Base-by-base conservation (phyloP, 768 basidiomycete species). In the Mycena amicta region DNA sequence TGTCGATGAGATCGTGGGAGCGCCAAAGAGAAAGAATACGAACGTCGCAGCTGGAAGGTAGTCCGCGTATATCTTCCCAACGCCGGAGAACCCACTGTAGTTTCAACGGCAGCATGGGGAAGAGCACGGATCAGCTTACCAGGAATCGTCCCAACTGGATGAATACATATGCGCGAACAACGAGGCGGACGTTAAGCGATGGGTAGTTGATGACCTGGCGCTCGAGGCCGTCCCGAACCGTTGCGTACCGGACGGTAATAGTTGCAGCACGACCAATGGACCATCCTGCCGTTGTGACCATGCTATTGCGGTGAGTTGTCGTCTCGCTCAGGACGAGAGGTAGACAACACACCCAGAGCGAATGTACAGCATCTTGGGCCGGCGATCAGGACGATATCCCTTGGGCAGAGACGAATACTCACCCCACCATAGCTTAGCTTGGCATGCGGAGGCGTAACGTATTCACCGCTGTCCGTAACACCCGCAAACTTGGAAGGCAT, bases 371-470 rank as follows among this genome's bases (percentile, higher is more conserved):
- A 91, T 90, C 88, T 89, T n/a, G 28, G 37, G 1, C 23, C 12
- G 41, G 53, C 45, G 20, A 16, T 18, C 12, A 15, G 16, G 22
- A 50, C 13, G 3, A 20, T 6, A 12, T 0, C 16, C n/a, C n/a
- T n/a, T n/a, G n/a, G n/a, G n/a, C n/a, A n/a, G 46, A 45, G 43
- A 43, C 18, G 45, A 27, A 5, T 55, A 23, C 37, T 66, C 67
- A 90, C 89, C 2, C 89, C 89, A 52, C 87, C 87, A 60, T 89
- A 91, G 61, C 87, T 88, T 25, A 91, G 72, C 67, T 90, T 92
- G 1, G 85, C 79, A 65, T 92, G 90, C 29, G 83, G 84, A 18
- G 90, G 89, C 60, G 80, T 76, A 25, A 85, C 64, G 64, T 92
- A 93, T 57, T 72, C 69, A 2, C 88, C 88, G 0, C 83, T 84